Evolutionary conservation across 192 early-diverging fungal genomes (phyloP).

Genomic region (Chytriomyces sp.): DNA sequence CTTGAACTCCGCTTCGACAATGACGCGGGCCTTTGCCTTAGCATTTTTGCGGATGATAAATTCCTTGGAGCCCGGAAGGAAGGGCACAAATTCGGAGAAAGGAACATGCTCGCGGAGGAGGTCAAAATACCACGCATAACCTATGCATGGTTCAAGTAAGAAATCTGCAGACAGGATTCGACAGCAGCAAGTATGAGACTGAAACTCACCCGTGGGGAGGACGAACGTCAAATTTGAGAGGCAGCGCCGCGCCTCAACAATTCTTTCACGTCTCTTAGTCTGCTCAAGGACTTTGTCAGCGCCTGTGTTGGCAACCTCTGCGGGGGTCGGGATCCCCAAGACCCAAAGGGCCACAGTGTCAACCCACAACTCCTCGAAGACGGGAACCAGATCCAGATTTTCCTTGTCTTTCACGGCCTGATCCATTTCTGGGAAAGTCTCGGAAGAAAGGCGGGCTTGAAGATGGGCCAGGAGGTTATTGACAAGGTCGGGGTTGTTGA

Average conservation of each 20-base stretch:
- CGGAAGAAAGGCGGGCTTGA: constrained; percentile 15
- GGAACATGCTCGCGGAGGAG: constrained; percentile 5
- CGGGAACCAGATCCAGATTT: constrained; percentile 16
- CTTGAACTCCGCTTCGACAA: background rate
- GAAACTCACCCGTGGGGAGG: constrained; percentile 20
- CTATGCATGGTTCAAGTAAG: background rate
- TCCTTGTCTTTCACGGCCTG: constrained; percentile 12
- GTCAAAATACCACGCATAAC: constrained; percentile 29
- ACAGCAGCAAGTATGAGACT: background rate
- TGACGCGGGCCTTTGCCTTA: constrained; percentile 12
- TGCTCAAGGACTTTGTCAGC: background rate
- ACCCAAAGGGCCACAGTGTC: constrained; percentile 20
- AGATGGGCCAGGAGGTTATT: background rate
- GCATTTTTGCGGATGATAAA: constrained; percentile 7
- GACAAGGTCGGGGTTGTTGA: background rate
- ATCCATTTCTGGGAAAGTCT: constrained; percentile 22
- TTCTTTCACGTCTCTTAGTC: background rate
- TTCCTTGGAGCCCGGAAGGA: constrained; percentile 17
- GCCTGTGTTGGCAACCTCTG: background rate
- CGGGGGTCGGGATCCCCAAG: background rate
- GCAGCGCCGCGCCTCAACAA: constrained; percentile 19
- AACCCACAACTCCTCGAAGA: constrained; percentile 24
- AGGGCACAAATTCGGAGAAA: constrained; percentile 13
- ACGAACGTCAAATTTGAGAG: constrained; percentile 24
- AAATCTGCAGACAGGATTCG: background rate